Percentiles rank a stretch among this genome's conserved stretches.
These are phyloP conservation scores for Cornus florida DNA, from an alignment of 148 eudicot genomes.

Conservation along the genomic window DNA sequence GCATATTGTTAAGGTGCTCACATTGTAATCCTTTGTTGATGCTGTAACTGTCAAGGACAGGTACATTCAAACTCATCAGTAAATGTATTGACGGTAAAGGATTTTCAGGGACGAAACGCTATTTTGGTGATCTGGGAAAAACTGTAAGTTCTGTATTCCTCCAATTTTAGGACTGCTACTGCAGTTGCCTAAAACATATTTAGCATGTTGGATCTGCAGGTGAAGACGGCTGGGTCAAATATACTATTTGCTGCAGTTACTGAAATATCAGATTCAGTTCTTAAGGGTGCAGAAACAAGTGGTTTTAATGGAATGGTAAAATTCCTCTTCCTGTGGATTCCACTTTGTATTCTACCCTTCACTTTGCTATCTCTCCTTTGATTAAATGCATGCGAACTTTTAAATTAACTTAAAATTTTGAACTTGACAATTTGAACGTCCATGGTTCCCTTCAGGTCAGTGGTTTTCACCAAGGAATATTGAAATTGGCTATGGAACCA, in stretches of 20 bases:
- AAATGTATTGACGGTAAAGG: slow-evolving; percentile 78
- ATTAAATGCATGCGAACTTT: not conserved
- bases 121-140: slow-evolving; percentile 93
- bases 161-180: slow-evolving; percentile 1
- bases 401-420: not conserved
- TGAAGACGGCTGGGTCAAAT: slow-evolving; percentile 86
- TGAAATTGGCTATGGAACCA: slow-evolving; percentile 96
- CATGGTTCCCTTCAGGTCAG: slow-evolving; percentile 43
- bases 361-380: not conserved
- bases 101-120: slow-evolving; percentile 86
- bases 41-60: slow-evolving; percentile 41
- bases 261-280: slow-evolving; percentile 89
- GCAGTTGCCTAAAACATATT: slow-evolving; percentile 15
- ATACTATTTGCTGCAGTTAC: slow-evolving; percentile 90
- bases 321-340: not conserved
- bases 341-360: not conserved
- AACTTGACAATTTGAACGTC: not conserved
- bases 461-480: slow-evolving; percentile 96
- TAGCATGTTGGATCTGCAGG: slow-evolving; percentile 44
- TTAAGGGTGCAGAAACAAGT: slow-evolving; percentile 93
- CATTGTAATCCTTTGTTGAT: slow-evolving; percentile 14
- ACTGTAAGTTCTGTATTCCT: slow-evolving; percentile 51
- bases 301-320: slow-evolving; percentile 93
- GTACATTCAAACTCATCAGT: slow-evolving; percentile 91
- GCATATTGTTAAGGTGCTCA: slow-evolving; percentile 5